phyloP scores from a whole-genome alignment of 2,329 filamentous ascomycete genomes.

The Elsinoe australis region DNA sequence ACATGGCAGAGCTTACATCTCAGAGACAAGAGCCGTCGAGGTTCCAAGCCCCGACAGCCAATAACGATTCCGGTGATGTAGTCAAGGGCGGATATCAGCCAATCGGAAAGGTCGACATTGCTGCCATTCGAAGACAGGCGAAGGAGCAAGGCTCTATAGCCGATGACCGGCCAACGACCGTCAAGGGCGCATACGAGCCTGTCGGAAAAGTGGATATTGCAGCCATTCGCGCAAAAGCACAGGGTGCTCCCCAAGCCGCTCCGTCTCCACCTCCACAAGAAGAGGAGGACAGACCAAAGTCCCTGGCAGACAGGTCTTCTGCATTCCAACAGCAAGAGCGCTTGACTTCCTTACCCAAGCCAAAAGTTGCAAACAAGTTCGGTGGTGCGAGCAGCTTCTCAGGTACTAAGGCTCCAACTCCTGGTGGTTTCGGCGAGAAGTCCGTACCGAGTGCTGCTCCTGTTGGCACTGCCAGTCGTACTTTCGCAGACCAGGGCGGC shows the following conservation, averaged over 20 bases:
- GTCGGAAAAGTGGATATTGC: slow-evolving; percentile 96
- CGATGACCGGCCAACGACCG: slow-evolving; percentile 73
- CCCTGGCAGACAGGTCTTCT: slow-evolving; percentile 66
- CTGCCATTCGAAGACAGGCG: slow-evolving; percentile 71
- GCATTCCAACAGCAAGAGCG: slow-evolving; percentile 72
- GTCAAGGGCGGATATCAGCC: slow-evolving; percentile 86
- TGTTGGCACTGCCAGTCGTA: slow-evolving; percentile 75
- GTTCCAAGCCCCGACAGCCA: slow-evolving; percentile 43
- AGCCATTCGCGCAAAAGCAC: slow-evolving; percentile 77
- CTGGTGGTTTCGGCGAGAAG: slow-evolving; percentile 58
- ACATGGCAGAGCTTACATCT: slow-evolving; percentile 75
- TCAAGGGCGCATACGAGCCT: slow-evolving; percentile 92
- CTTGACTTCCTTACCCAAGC: slow-evolving; percentile 81
- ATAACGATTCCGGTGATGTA: slow-evolving; percentile 51
- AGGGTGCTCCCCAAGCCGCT: slow-evolving; percentile 42
- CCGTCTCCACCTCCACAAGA: slow-evolving; percentile 35
- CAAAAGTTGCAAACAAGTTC: slow-evolving; percentile 89
- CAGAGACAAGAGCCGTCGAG: slow-evolving; percentile 62
- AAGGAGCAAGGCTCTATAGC: slow-evolving; percentile 47
- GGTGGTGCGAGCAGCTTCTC: slow-evolving; percentile 62
- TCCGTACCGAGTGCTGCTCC: slow-evolving; percentile 53
- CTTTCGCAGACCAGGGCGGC: slow-evolving; percentile 87
- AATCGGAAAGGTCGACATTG: slow-evolving; percentile 95
- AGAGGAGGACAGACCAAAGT: slow-evolving; percentile 48
- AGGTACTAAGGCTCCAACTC: slow-evolving; percentile 82